phyloP scores from a whole-genome alignment of 1,284 basidiomycete genomes.

The Trichosporon sp. region DNA sequence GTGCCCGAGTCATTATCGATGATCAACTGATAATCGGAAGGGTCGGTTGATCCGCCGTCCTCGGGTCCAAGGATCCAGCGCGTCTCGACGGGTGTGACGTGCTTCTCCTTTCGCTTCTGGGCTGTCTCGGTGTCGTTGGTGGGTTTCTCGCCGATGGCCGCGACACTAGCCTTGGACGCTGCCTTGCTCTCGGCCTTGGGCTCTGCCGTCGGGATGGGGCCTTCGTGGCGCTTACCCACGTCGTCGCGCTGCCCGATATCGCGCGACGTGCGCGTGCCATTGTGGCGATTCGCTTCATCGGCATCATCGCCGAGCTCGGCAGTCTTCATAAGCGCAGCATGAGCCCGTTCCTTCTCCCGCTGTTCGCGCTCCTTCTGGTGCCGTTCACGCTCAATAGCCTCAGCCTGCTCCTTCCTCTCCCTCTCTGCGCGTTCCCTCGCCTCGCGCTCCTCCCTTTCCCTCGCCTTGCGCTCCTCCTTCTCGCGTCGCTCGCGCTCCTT shows the following conservation, averaged over 20 bases:
- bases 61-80: constrained; percentile 4
- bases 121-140: neutral
- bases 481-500: neutral
- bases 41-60: constrained; percentile 24
- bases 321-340: neutral
- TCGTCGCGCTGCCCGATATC: no score
- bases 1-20: constrained; percentile 56
- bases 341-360: neutral
- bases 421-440: neutral
- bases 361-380: neutral
- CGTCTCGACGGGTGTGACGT: constrained; percentile 12
- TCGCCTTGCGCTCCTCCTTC: neutral
- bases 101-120: neutral
- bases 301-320: neutral
- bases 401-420: neutral
- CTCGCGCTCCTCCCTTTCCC: neutral
- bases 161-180: neutral
- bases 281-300: neutral
- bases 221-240: no score
- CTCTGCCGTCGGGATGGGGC: no score
- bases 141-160: neutral
- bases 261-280: no score
- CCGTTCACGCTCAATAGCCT: neutral
- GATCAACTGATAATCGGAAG: constrained; percentile 50
- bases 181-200: neutral